Conservation (phyloP, 2,329 filamentous ascomycete species). For the Nothophoma quercina region DNA sequence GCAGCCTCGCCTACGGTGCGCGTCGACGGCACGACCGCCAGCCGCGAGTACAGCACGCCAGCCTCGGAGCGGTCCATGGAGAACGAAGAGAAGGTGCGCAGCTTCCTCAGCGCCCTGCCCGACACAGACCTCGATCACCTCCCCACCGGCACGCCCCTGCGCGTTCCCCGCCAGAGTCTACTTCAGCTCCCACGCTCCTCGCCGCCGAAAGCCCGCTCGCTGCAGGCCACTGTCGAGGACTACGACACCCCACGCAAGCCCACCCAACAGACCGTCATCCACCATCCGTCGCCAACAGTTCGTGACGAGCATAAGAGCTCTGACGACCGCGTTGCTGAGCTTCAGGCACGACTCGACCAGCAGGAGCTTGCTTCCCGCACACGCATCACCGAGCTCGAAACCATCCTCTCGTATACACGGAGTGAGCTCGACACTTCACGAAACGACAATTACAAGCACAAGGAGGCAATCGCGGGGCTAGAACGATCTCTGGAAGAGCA, state of each 20-base stretch:
- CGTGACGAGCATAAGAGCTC: conserved; percentile 22
- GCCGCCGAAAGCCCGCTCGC: conserved; percentile 38
- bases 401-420: conserved; percentile 43
- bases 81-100: conserved; percentile 49
- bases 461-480: conserved; percentile 29
- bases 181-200: conserved; percentile 38
- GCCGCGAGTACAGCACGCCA: conserved; percentile 29
- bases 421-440: conserved; percentile 42
- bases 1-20: conserved; percentile 32
- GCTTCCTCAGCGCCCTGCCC: conserved; percentile 48
- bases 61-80: conserved; percentile 45
- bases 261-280: conserved; percentile 46
- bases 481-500: conserved; percentile 28
- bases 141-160: conserved; percentile 36
- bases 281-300: conserved; percentile 30
- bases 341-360: conserved; percentile 37
- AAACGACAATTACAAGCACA: conserved; percentile 40
- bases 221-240: conserved; percentile 49
- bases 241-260: conserved; percentile 47
- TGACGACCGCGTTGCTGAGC: conserved; percentile 29
- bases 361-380: conserved; percentile 38
- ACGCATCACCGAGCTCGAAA: conserved; percentile 46
- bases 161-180: conserved; percentile 32
- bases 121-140: conserved; percentile 44
- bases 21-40: conserved; percentile 33